Evolutionary conservation across 2,329 filamentous ascomycete genomes (phyloP).

Genomic region (Tothia fuscella): DNA sequence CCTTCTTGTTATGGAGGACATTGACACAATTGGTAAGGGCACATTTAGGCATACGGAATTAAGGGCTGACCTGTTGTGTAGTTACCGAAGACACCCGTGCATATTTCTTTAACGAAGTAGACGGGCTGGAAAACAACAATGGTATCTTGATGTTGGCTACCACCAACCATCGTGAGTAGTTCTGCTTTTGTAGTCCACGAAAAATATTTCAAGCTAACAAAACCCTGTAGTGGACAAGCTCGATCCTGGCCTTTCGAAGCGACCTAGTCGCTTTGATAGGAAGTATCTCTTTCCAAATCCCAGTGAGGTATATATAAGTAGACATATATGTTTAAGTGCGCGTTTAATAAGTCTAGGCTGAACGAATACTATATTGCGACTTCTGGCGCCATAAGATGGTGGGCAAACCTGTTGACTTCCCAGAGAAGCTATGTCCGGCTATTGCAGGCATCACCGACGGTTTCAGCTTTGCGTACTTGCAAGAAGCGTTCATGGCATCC

Average conservation of each 20-base stretch:
- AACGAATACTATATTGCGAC: constrained; percentile 30
- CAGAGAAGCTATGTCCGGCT: constrained; percentile 26
- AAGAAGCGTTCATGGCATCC: constrained; percentile 32
- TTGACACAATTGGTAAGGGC: constrained; percentile 57
- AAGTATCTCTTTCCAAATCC: constrained; percentile 36
- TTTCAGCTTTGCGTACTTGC: constrained; percentile 35
- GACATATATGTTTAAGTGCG: not conserved
- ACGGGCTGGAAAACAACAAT: constrained; percentile 57
- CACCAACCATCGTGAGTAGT: constrained; percentile 51
- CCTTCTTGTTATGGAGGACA: constrained; percentile 59
- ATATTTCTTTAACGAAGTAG: constrained; percentile 59
- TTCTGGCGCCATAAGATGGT: constrained; percentile 32
- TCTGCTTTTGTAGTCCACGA: no score
- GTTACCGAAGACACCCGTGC: constrained; percentile 47
- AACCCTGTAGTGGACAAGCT: constrained; percentile 55
- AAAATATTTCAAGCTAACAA: no score
- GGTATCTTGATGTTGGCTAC: constrained; percentile 58
- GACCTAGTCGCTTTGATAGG: constrained; percentile 34
- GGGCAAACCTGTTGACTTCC: constrained; percentile 26
- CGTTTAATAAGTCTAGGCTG: constrained; percentile 10
- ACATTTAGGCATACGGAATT: no score
- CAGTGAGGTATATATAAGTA: constrained; percentile 8
- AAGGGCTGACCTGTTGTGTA: no score
- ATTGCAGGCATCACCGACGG: constrained; percentile 31
- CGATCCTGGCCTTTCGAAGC: constrained; percentile 48